Evolutionary conservation across 2,329 filamentous ascomycete genomes (phyloP).

Genomic region (Colletotrichum sansevieriae): DNA sequence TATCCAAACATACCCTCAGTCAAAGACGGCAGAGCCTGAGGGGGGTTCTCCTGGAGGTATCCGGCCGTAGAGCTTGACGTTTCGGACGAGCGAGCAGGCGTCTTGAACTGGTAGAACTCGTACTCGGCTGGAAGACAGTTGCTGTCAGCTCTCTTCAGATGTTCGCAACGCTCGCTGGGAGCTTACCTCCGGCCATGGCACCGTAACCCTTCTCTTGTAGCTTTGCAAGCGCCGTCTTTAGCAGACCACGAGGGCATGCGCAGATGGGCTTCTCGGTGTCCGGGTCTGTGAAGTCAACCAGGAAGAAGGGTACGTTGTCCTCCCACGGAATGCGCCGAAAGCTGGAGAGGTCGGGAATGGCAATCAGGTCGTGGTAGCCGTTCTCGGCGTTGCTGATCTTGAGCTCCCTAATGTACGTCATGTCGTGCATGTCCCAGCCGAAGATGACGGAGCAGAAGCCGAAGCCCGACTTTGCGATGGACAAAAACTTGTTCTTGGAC

Average conservation of each 20-base stretch:
- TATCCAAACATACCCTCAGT: constrained; percentile 98
- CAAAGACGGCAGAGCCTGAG: constrained; percentile 79
- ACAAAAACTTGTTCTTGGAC: constrained; percentile 93
- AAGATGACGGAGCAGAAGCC: constrained; percentile 96
- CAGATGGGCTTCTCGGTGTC: constrained; percentile 79
- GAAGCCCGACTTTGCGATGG: constrained; percentile 83
- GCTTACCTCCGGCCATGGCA: constrained; percentile 89
- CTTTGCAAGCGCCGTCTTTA: constrained; percentile 77
- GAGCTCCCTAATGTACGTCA: constrained; percentile 88
- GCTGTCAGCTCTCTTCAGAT: constrained; percentile 9
- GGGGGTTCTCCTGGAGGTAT: constrained; percentile 80
- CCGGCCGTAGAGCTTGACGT: constrained; percentile 77
- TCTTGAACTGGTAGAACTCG: constrained; percentile 93
- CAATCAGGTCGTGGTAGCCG: constrained; percentile 88
- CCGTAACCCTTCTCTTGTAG: constrained; percentile 77
- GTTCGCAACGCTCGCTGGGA: neutral
- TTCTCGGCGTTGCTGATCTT: constrained; percentile 91
- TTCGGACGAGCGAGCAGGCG: constrained; percentile 66
- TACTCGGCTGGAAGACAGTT: constrained; percentile 78
- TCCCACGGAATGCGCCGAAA: constrained; percentile 94
- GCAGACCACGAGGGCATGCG: constrained; percentile 82
- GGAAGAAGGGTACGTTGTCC: constrained; percentile 85
- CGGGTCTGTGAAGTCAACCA: constrained; percentile 86
- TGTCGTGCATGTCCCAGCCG: constrained; percentile 97
- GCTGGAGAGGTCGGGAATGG: constrained; percentile 81